These are phyloP conservation scores for Paradendryphiella salina DNA, from an alignment of 2,329 filamentous ascomycete genomes.

Conservation along the genomic window DNA sequence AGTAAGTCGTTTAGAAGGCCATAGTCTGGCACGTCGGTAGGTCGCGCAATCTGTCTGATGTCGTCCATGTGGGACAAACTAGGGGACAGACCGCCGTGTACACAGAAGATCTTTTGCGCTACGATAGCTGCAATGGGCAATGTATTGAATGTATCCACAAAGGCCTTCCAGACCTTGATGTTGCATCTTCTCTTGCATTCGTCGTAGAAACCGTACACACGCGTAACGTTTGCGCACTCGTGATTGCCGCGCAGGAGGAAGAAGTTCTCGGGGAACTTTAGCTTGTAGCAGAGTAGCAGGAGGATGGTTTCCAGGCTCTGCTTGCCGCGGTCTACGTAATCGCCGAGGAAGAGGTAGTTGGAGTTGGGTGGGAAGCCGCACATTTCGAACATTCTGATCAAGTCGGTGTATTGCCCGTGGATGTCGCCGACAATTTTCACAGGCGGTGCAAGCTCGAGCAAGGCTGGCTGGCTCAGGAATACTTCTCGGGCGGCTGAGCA, in stretches of 20 bases:
- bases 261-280: constrained; percentile 99
- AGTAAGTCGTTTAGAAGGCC: constrained; percentile 91
- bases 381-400: constrained; percentile 98
- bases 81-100: constrained; percentile 91
- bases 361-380: constrained; percentile 96
- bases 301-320: constrained; percentile 99
- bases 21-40: constrained; percentile 96
- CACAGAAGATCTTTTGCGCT: constrained; percentile 95
- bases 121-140: constrained; percentile 96
- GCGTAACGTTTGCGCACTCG: constrained; percentile 98
- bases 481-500: constrained; percentile 87
- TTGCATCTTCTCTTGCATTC: constrained; percentile 99
- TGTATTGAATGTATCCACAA: constrained; percentile 94
- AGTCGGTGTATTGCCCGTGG: constrained; percentile 93
- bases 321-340: constrained; percentile 99
- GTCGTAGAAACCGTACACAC: constrained; percentile 99
- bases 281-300: constrained; percentile 95
- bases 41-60: constrained; percentile 91
- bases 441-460: constrained; percentile 88
- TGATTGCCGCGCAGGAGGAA: constrained; percentile 98
- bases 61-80: constrained; percentile 97
- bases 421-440: constrained; percentile 98
- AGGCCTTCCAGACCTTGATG: constrained; percentile 99
- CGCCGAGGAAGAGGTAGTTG: constrained; percentile 98
- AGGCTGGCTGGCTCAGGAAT: constrained; percentile 86